Base-by-base conservation (phyloP, 257 asterid genomes). In the Vinca minor region DNA sequence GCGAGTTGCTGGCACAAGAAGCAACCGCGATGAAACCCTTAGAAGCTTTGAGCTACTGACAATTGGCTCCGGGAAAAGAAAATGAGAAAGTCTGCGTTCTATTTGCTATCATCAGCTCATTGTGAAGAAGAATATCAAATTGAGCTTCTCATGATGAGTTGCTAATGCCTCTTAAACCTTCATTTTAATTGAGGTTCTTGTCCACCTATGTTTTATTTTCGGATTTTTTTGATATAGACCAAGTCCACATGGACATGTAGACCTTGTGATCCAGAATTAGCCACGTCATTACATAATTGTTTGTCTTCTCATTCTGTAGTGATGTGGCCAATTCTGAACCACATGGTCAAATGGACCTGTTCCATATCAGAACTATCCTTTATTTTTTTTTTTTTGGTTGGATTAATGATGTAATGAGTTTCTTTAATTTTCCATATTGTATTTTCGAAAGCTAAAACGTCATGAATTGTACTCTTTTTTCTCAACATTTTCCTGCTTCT, bases 21-120 rank as follows among this genome's bases (percentile, higher is more conserved):
- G 89, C 7, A 79, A 79, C 47, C 83, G 88, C 21, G 95, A 87
- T 13, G 95, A 87, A 53, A 64, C 88, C 59, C 89, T 89, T 7
- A 69, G 88, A 65, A 85, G 95, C 87, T 89, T 89, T 35, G 95
- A 89, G 78, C 83, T 87, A 60, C 76, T 89, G 47, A 83, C 91
- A 18, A 87, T 89, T 38, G 95, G 97, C 75, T 49, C 86, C 0
- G 94, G 89, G 45, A 83, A 78, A 68, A 87, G 94, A 81, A 87
- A 87, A 77, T 87, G 73, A 73, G 58, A 32, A 12, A 15, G 8
- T 32, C 21, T 28, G 36, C 11, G 6, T 3, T 41, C 46, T 20
- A 34, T 35, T 15, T 32, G n/a, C n/a, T 64, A 20, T 1, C 55
- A 1, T 26, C 13, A 2, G 29, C 29, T 9, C 36, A 23, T 1